Base-by-base conservation (phyloP, 2,329 filamentous ascomycete genomes). In the Talaromyces atroroseus region DNA sequence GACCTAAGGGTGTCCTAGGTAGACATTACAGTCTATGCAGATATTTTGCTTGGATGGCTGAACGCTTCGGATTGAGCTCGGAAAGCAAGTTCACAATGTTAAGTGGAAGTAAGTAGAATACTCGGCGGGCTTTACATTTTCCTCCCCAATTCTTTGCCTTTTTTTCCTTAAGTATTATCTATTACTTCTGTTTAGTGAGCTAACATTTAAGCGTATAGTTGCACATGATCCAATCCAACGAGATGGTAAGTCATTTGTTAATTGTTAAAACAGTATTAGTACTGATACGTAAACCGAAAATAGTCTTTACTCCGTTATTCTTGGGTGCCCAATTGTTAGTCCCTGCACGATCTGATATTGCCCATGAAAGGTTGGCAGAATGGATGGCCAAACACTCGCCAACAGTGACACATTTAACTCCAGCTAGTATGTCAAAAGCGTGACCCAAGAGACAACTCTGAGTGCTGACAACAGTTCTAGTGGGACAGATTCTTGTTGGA, bases 401-500 rank as follows among this genome's bases (percentile, higher is more conserved):
- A 2, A 95, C 86, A 16, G 88, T 91, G 20, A 90, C 88, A 12
- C 94, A 97, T 72, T 76, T 97, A 40, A 99, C 94, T 1, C 94
- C 94, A 10, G 94, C 94, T 57, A 58, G 54, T 57, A 57, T 34
- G 54, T 57, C 16, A 10, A 24, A 26, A 36, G 2, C 14, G 5
- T 12, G 23, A 5, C 1, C 6, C 34, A 10, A 21, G 26, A 14
- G 4, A 26, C 8, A 3, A 44, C 8, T 40, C 12, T 29, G 5
- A 32, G 23, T 32, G 18, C 11, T 38, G 26, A 52, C 26, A 20
- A 12, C 32, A 44, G 8, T 26, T 20, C 8, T 16, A 57, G 96
- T 97, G 92, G 92, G 92, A 55, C 90, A 96, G 65, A 94, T 97
- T 59, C 77, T 97, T 1, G 86, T 92, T n/a, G 92, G 91, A 45